Conservation (phyloP, 2,329 filamentous ascomycete genomes). For the Neocatenulostroma microsporum region DNA sequence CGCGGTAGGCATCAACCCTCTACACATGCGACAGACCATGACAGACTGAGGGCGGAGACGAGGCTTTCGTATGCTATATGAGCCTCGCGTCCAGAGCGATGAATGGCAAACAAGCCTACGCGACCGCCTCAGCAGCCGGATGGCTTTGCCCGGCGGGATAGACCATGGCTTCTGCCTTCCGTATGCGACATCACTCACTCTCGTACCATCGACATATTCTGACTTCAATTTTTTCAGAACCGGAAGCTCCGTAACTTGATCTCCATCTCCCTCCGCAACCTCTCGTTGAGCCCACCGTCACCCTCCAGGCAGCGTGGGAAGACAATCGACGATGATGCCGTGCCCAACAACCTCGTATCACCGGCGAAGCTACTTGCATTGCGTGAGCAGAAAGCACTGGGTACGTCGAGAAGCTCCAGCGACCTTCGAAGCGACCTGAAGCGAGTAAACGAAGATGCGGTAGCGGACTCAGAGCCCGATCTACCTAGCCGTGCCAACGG, state of each 20-base stretch:
- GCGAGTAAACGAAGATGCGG: too few relatives aligned
- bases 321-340: slow-evolving; percentile 69
- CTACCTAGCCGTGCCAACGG: slow-evolving; percentile 7
- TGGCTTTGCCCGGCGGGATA: slow-evolving; percentile 25
- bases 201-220: too few relatives aligned
- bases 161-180: slow-evolving; percentile 45
- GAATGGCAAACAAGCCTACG: slow-evolving; percentile 13
- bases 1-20: too few relatives aligned
- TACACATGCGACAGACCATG: not conserved
- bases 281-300: slow-evolving; percentile 56
- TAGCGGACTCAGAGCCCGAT: slow-evolving; percentile 8
- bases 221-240: slow-evolving; percentile 51
- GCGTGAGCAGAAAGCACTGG: slow-evolving; percentile 41
- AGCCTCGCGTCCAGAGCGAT: too few relatives aligned
- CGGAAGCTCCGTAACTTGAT: slow-evolving; percentile 81
- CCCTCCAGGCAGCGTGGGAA: slow-evolving; percentile 41
- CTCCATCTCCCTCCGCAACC: slow-evolving; percentile 78
- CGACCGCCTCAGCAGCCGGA: slow-evolving; percentile 3
- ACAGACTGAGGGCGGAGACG: too few relatives aligned
- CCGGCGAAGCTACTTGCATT: slow-evolving; percentile 57
- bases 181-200: too few relatives aligned
- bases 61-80: too few relatives aligned
- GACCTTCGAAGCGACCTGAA: slow-evolving; percentile 38
- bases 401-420: slow-evolving; percentile 54
- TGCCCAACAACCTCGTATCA: slow-evolving; percentile 58